Percentiles rank a stretch among this genome's conserved stretches.
phyloP scores from a whole-genome alignment of 306 rosid species.

The Argentina anserina region DNA sequence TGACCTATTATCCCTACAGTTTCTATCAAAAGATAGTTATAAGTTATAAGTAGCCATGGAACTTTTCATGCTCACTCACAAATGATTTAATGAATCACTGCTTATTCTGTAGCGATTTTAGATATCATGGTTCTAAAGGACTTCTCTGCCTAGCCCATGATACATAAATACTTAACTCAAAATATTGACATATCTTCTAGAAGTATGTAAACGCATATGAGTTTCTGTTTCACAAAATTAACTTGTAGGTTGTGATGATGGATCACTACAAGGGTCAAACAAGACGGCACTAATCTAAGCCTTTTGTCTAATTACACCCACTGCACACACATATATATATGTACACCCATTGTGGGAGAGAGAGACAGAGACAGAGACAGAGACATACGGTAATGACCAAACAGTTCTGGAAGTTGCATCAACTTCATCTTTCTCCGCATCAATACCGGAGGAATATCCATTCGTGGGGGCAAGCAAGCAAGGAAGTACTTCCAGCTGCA shows the following conservation, averaged over 20 bases:
- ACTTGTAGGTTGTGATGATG: background rate
- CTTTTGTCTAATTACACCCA: background rate
- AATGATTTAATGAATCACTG: background rate
- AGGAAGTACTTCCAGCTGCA: constrained; percentile 92
- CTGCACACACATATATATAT: too few species aligned
- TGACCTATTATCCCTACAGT: background rate
- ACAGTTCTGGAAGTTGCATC: constrained; percentile 62
- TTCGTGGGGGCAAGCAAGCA: constrained; percentile 69
- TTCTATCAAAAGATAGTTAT: background rate
- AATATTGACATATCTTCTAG: constrained; percentile 1
- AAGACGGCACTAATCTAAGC: background rate
- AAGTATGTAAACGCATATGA: background rate
- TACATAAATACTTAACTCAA: background rate
- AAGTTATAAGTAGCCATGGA: constrained; percentile 1
- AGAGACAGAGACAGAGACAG: constrained; percentile 13
- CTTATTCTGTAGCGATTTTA: background rate
- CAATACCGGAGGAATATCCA: constrained; percentile 31
- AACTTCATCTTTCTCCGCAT: constrained; percentile 30
- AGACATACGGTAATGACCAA: constrained; percentile 92
- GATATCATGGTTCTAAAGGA: constrained; percentile 10
- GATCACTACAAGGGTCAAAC: background rate
- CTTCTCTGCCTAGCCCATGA: background rate
- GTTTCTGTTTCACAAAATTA: background rate
- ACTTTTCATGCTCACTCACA: background rate
- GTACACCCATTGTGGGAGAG: too few species aligned